A percentile compares a stretch with the other conserved stretches of the same genome.
Conservation (phyloP, 495 filamentous ascomycete genomes). For the Trichocladium uniseriatum region DNA sequence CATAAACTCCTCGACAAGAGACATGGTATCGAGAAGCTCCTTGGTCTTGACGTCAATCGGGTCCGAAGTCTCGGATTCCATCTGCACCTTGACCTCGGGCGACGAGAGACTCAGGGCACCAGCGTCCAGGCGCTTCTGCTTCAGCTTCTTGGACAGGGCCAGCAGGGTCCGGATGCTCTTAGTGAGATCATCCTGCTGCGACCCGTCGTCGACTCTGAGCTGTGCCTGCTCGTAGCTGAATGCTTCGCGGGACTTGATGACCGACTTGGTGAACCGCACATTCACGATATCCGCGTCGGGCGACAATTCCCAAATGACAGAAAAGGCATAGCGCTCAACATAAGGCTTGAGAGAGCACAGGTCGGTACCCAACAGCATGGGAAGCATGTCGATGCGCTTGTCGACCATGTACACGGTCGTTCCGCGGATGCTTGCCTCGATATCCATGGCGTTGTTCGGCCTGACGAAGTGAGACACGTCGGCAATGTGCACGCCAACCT, state of each 20-base stretch:
- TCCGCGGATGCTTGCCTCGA: slow-evolving; percentile 82
- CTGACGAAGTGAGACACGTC: slow-evolving; percentile 98
- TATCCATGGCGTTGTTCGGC: slow-evolving; percentile 94
- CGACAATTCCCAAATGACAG: slow-evolving; percentile 86
- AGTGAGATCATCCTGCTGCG: slow-evolving; percentile 79
- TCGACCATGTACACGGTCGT: slow-evolving; percentile 97
- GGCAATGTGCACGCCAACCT: slow-evolving; percentile 98
- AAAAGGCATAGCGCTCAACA: slow-evolving; percentile 95
- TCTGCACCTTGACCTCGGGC: slow-evolving; percentile 88
- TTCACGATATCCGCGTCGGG: slow-evolving; percentile 75
- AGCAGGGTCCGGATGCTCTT: slow-evolving; percentile 81
- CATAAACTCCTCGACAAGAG: slow-evolving; percentile 98
- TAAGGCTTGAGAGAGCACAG: slow-evolving; percentile 95
- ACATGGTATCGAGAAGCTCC: slow-evolving; percentile 88
- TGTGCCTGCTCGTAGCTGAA: slow-evolving; percentile 98
- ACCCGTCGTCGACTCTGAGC: slow-evolving; percentile 77
- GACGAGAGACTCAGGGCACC: slow-evolving; percentile 91
- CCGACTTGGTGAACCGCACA: slow-evolving; percentile 84
- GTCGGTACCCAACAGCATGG: slow-evolving; percentile 88
- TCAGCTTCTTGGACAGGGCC: slow-evolving; percentile 85
- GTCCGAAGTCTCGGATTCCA: slow-evolving; percentile 89
- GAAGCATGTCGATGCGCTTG: slow-evolving; percentile 99
- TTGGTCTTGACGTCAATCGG: slow-evolving; percentile 96
- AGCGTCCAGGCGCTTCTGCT: slow-evolving; percentile 89
- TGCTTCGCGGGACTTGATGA: slow-evolving; percentile 94